Evolutionary conservation across 176 grass and related monocot species (phyloP), one percentile per base, ranked within the genome.

Genomic region (Luzula sylvatica): DNA sequence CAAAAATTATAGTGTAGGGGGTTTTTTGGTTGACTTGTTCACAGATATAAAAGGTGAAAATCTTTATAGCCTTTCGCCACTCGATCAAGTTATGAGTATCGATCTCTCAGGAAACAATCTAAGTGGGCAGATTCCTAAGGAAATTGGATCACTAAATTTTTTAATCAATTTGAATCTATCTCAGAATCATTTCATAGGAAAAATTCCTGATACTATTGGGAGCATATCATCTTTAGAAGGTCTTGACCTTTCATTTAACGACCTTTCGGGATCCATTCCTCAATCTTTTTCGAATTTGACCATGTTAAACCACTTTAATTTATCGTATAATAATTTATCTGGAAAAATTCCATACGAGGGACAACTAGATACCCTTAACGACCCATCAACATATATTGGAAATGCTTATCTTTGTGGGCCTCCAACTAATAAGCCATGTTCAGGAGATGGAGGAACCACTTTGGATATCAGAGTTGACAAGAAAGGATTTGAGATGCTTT

Each of bases 341-440:
- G n/a, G n/a, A n/a, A n/a, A n/a, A n/a, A n/a, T n/a, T n/a, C n/a
- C n/a, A n/a, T n/a, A n/a, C n/a, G n/a, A n/a, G n/a, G n/a, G n/a
- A n/a, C n/a, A n/a, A n/a, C n/a, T n/a, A n/a, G n/a, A n/a, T n/a
- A n/a, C n/a, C n/a, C n/a, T n/a, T n/a, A 21, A 57, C 8, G 26
- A 47, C 20, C 32, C 58, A 8, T 65, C 59, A 8, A 74, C 55
- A 2, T 65, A 74, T 20, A 11, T 12, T 0, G 51, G 42, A 16
- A 66, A 65, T 35, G 14, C 28, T 11, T 45, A 46, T 28, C 70
- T 73, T 3, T 65, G 70, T 47, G 58, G 70, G 0, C 8, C 30
- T 38, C 23, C 28, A 3, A 23, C 32, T 55, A 15, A 20, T 11
- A 73, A 55, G 15, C 61, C 6, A 6, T 65, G 70, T 11, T 44